A percentile compares a stretch with the other conserved stretches of the same genome.
phyloP scores from a whole-genome alignment of 2,329 filamentous ascomycete genomes.

The Plectosphaerella plurivora region DNA sequence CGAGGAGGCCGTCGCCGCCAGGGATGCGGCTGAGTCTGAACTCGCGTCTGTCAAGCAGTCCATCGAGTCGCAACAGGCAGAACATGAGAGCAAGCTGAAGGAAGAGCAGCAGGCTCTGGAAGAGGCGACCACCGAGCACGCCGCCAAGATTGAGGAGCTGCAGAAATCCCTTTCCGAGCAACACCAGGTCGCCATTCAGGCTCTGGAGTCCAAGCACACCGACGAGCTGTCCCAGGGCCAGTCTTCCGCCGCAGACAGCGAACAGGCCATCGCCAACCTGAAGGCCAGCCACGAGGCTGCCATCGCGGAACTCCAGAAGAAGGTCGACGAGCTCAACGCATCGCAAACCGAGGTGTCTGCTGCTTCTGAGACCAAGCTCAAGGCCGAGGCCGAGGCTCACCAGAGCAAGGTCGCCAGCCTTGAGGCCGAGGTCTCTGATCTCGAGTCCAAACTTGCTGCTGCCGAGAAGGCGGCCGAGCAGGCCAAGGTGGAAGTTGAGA shows the following conservation, averaged over 20 bases:
- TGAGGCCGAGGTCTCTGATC: slow-evolving; percentile 46
- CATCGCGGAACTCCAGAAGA: slow-evolving; percentile 45
- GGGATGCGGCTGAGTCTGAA: slow-evolving; percentile 43
- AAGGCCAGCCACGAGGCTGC: slow-evolving; percentile 44
- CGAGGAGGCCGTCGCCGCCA: slow-evolving; percentile 41
- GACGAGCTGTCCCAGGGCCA: slow-evolving; percentile 44
- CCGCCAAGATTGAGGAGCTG: slow-evolving; percentile 44
- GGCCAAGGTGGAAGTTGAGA: slow-evolving; percentile 39
- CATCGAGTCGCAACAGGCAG: slow-evolving; percentile 40
- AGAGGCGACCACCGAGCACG: slow-evolving; percentile 42
- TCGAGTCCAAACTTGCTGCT: slow-evolving; percentile 42
- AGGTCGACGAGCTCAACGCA: slow-evolving; percentile 48
- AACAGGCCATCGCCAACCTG: slow-evolving; percentile 45
- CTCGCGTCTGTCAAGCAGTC: slow-evolving; percentile 44
- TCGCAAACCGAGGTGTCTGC: slow-evolving; percentile 41
- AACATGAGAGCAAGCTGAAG: slow-evolving; percentile 31
- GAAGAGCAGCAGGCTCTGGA: slow-evolving; percentile 30
- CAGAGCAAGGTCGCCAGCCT: slow-evolving; percentile 42
- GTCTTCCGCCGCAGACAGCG: slow-evolving; percentile 38
- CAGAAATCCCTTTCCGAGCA: slow-evolving; percentile 44
- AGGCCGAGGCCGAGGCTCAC: slow-evolving; percentile 39
- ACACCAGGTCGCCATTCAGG: slow-evolving; percentile 43
- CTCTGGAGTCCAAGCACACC: slow-evolving; percentile 49
- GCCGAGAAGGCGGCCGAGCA: slow-evolving; percentile 39
- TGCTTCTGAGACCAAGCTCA: slow-evolving; percentile 38